Percentiles rank a stretch among this genome's conserved stretches.
Evolutionary conservation across 106 monocot species (phyloP).

Genomic region (Vanilla planifolia): DNA sequence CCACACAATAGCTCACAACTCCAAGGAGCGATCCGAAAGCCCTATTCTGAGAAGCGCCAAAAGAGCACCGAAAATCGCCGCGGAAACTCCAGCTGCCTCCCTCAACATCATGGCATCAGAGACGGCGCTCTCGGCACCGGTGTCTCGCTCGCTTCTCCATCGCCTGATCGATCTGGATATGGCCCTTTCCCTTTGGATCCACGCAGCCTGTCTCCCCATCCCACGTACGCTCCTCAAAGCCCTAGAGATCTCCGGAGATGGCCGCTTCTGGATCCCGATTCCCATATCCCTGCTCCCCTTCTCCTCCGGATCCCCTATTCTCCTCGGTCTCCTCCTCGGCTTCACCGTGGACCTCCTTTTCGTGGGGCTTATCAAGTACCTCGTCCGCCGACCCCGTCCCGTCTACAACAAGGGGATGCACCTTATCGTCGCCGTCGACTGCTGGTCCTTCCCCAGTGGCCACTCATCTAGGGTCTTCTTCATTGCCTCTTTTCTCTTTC

Average conservation of each 20-base stretch:
- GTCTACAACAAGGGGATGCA: conserved; percentile 82
- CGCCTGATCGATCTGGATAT: conserved; percentile 42
- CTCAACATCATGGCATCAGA: conserved; percentile 1
- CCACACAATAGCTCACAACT: too few relatives aligned
- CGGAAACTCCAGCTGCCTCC: conserved; percentile 10
- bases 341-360: conserved; percentile 69
- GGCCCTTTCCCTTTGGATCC: conserved; percentile 48
- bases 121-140: not conserved
- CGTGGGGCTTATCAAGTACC: conserved; percentile 67
- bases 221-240: conserved; percentile 65
- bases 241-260: conserved; percentile 91
- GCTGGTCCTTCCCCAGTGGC: conserved; percentile 97
- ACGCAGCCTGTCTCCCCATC: conserved; percentile 38
- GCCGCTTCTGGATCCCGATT: conserved; percentile 83
- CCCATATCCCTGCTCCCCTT: conserved; percentile 52
- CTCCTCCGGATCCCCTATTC: conserved; percentile 13
- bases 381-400: conserved; percentile 81
- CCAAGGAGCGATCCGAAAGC: too few relatives aligned
- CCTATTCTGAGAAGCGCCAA: too few relatives aligned
- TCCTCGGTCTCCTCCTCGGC: conserved; percentile 44
- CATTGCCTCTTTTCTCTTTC: conserved; percentile 48
- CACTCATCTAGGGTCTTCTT: conserved; percentile 96
- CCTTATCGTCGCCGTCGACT: conserved; percentile 60
- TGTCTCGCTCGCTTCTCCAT: conserved; percentile 10
- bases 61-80: conserved; percentile 7